These are phyloP conservation scores for Melampsora medusae DNA, from an alignment of 1,284 basidiomycete genomes.

Conservation along the genomic window DNA sequence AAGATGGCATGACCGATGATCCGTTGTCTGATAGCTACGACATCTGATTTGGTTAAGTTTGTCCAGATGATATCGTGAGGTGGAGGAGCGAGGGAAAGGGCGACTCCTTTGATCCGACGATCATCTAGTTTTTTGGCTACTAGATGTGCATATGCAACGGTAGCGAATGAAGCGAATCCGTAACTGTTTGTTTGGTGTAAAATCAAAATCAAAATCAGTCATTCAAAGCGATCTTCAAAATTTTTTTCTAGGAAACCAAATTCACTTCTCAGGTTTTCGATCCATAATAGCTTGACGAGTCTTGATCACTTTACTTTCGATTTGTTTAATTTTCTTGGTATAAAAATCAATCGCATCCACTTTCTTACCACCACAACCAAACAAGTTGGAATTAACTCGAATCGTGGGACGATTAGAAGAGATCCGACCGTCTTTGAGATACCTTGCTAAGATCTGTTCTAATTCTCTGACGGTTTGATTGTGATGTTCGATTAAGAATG, in stretches of 20 bases:
- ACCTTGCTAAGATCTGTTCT: slow-evolving; percentile 76
- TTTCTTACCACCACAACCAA: slow-evolving; percentile 67
- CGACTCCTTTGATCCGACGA: slow-evolving; percentile 71
- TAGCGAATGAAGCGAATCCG: slow-evolving; percentile 85
- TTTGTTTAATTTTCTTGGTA: slow-evolving; percentile 62
- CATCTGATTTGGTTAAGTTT: slow-evolving; percentile 73
- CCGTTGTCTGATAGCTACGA: slow-evolving; percentile 67
- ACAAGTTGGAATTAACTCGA: slow-evolving; percentile 65
- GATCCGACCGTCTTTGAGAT: slow-evolving; percentile 70
- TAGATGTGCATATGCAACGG: slow-evolving; percentile 83
- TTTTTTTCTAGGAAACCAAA: slow-evolving; percentile 62
- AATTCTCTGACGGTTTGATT: slow-evolving; percentile 80
- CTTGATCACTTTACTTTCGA: slow-evolving; percentile 72
- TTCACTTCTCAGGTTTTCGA: slow-evolving; percentile 54
- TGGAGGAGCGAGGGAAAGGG: slow-evolving; percentile 68
- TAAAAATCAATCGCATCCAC: slow-evolving; percentile 75
- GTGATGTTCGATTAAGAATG: slow-evolving; percentile 70
- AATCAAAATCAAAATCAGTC: slow-evolving; percentile 4
- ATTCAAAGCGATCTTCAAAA: neutral
- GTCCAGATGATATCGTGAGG: slow-evolving; percentile 67
- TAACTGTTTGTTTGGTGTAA: slow-evolving; percentile 1
- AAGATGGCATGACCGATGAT: slow-evolving; percentile 74
- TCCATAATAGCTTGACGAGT: slow-evolving; percentile 61
- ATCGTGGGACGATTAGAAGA: slow-evolving; percentile 72
- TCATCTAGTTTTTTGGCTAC: slow-evolving; percentile 68